A percentile compares a stretch with the other conserved stretches of the same genome.
These are phyloP conservation scores for Coniochaeta sp. DNA, from an alignment of 2,329 filamentous ascomycete species.

Conservation along the genomic window DNA sequence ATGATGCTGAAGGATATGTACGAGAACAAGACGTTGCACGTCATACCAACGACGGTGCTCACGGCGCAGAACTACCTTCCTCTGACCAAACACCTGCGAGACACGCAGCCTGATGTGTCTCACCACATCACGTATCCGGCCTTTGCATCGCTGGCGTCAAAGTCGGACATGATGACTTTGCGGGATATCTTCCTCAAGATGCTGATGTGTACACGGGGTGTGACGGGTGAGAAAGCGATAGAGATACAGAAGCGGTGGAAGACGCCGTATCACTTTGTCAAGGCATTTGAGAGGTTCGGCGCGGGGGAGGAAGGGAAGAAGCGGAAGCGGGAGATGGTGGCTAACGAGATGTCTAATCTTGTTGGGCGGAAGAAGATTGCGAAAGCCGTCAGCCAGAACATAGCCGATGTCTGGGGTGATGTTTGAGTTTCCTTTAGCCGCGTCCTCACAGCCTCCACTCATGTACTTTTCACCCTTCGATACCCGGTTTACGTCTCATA, in stretches of 20 bases:
- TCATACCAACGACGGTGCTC: slow-evolving; percentile 61
- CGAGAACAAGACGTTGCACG: slow-evolving; percentile 45
- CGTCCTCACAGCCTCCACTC: not conserved
- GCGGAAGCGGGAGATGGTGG: slow-evolving; percentile 54
- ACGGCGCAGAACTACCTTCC: slow-evolving; percentile 60
- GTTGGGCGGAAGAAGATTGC: slow-evolving; percentile 63
- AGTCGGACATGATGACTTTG: slow-evolving; percentile 67
- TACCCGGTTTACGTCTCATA: not conserved
- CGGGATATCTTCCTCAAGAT: slow-evolving; percentile 75
- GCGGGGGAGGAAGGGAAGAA: slow-evolving; percentile 42
- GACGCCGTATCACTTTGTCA: slow-evolving; percentile 65
- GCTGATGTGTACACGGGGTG: slow-evolving; percentile 72
- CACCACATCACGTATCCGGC: slow-evolving; percentile 64
- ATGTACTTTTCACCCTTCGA: not conserved
- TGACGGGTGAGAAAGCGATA: slow-evolving; percentile 71
- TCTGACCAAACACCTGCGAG: slow-evolving; percentile 51
- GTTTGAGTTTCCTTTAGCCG: slow-evolving; percentile 3
- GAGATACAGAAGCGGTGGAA: slow-evolving; percentile 75
- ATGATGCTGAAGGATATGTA: slow-evolving; percentile 59
- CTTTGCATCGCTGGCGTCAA: slow-evolving; percentile 66
- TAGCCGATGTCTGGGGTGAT: slow-evolving; percentile 67
- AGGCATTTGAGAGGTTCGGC: slow-evolving; percentile 56
- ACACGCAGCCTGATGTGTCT: slow-evolving; percentile 38
- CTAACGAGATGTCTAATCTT: slow-evolving; percentile 46
- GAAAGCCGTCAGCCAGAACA: slow-evolving; percentile 58